Conservation (phyloP, 352 stramenopile genomes). For the Phytophthora uliginosa region DNA sequence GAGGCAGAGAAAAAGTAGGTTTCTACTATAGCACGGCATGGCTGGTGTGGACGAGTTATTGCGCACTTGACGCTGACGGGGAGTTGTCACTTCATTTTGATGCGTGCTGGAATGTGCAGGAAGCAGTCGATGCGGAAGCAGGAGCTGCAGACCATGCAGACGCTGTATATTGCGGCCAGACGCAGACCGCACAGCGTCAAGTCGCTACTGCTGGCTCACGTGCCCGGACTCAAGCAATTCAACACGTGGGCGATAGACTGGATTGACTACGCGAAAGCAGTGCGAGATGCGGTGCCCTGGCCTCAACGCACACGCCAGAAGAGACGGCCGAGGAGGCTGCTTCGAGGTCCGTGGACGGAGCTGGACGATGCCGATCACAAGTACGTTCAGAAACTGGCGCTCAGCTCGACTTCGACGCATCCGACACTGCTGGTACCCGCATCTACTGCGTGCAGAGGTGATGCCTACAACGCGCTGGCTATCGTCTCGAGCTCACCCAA, state of each 20-base stretch:
- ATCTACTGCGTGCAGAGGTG: not conserved
- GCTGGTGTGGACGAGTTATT: not conserved
- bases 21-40: not conserved
- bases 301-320: conserved; percentile 26
- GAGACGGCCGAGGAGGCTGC: conserved; percentile 33
- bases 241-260: conserved; percentile 40
- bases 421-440: conserved; percentile 25
- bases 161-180: conserved; percentile 53
- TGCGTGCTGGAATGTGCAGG: conserved; percentile 14
- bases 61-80: not conserved
- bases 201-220: conserved; percentile 45
- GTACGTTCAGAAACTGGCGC: conserved; percentile 53
- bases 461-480: conserved; percentile 10
- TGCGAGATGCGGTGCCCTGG: conserved; percentile 25
- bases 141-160: conserved; percentile 57
- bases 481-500: conserved; percentile 20
- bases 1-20: conserved; percentile 44
- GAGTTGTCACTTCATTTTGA: not conserved
- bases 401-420: conserved; percentile 21
- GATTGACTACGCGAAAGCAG: conserved; percentile 36
- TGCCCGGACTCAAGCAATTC: conserved; percentile 51
- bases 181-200: conserved; percentile 51
- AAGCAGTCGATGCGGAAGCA: conserved; percentile 49
- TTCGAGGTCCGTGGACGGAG: conserved; percentile 46
- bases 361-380: conserved; percentile 55